Conservation (phyloP, 305 asterid species). For the Fraxinus albicans region DNA sequence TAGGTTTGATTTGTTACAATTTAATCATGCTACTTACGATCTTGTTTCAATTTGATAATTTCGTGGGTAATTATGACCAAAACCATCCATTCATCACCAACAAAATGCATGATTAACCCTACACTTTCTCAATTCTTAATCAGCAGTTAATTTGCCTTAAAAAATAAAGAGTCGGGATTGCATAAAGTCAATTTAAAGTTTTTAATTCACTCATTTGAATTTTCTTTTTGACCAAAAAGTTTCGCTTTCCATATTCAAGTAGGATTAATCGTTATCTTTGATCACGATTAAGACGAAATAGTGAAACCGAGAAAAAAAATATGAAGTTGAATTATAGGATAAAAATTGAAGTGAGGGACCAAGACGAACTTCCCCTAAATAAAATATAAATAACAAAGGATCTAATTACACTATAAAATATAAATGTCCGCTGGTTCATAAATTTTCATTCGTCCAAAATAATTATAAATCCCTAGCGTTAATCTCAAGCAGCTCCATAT, state of each 20-base stretch:
- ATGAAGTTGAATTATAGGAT: not conserved
- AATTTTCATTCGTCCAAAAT: not conserved
- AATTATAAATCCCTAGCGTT: constrained; percentile 25
- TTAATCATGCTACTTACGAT: not conserved
- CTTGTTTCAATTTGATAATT: not conserved
- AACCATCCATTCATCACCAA: not conserved
- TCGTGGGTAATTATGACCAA: not conserved
- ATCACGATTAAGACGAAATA: not conserved
- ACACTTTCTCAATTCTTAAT: not conserved
- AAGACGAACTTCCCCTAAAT: not conserved
- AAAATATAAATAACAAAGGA: not conserved
- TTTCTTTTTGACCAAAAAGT: not conserved
- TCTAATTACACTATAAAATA: not conserved
- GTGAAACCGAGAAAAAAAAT: not conserved
- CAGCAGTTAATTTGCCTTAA: not conserved
- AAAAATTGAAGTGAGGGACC: constrained; percentile 1
- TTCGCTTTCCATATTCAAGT: not conserved
- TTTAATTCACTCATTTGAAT: not conserved
- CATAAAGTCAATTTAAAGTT: not conserved
- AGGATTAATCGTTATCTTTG: not conserved
- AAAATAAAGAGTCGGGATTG: not conserved
- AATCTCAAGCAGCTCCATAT: constrained; percentile 33
- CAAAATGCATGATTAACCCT: not conserved
- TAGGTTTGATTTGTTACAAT: not conserved
- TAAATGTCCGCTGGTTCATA: constrained; percentile 23